Base-by-base conservation (phyloP, 208 protist species). In the Angomonas desouzai region DNA sequence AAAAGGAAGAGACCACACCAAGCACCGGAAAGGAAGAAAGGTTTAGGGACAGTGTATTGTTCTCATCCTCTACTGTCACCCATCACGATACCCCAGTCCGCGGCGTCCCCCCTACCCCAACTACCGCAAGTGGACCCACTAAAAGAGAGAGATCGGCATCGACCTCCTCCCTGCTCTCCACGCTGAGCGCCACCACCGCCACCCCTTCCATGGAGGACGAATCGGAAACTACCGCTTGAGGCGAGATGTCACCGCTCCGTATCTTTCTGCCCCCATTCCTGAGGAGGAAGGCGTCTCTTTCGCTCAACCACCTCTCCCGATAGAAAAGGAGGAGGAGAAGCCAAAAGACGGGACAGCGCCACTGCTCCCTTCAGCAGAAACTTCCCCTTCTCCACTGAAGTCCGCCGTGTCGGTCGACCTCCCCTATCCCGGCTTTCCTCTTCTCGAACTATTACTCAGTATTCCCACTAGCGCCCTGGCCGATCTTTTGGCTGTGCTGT, bases 401-500 rank as follows among this genome's bases (percentile, higher is more conserved):
- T n/a, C n/a, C n/a, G n/a, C n/a, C n/a, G n/a, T n/a, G n/a, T n/a
- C 45, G 6, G 10, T 51, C 45, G 18, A 27, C 20, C 45, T 51
- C 9, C 45, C 45, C 6, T 23, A 13, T 27, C 45, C 45, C 45
- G 3, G 9, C 20, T 51, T 51, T 16, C 45, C 45, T 16, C 45
- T 51, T 9, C 9, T 51, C 3, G 10, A 13, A 13, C 18, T 51
- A 16, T 16, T 51, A 6, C 20, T 51, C 18, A 23, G 18, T 13
- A 51, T 51, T 9, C 45, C 20, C 20, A 3, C 45, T 9, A 4
- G 9, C 18, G 18, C 10, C 45, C 45, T 51, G 20, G 45, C 45
- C 10, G 45, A 51, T 16, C 45, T 51, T 9, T 16, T 51, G 9
- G 45, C 45, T 4, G 45, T 51, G 45, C 45, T 51, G 45, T 51